Conservation (phyloP, 495 filamentous ascomycete species). For the Penicillium ucsense region DNA sequence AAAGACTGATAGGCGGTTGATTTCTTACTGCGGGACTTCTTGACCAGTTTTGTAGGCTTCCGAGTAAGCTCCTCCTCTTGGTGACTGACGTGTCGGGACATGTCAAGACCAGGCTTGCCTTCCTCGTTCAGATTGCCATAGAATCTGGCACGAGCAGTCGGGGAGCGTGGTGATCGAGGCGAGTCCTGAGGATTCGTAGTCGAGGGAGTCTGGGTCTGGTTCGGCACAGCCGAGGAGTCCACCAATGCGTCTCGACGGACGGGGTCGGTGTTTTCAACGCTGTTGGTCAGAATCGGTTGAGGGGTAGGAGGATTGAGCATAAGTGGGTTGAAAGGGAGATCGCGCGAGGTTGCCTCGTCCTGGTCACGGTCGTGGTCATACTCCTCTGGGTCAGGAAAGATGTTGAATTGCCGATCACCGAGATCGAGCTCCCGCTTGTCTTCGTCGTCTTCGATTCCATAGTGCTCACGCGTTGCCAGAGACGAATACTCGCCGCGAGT, state of each 20-base stretch:
- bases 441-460: conserved; percentile 28
- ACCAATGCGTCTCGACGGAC: conserved; percentile 21
- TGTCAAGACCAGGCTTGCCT: conserved; percentile 13
- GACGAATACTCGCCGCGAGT: conserved; percentile 34
- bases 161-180: conserved; percentile 9
- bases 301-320: conserved; percentile 46
- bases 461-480: conserved; percentile 28
- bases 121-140: conserved; percentile 28
- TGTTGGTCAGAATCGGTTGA: conserved; percentile 19
- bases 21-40: conserved; percentile 23
- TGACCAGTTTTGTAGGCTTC: conserved; percentile 25
- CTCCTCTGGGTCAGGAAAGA: conserved; percentile 40
- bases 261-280: conserved; percentile 15
- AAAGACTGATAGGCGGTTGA: conserved; percentile 24
- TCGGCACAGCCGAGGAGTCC: conserved; percentile 29
- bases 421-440: conserved; percentile 28
- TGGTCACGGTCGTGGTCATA: conserved; percentile 31
- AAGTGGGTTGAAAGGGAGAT: conserved; percentile 37
- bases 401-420: conserved; percentile 30
- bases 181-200: conserved; percentile 6
- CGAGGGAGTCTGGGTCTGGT: not conserved
- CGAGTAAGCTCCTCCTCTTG: conserved; percentile 6
- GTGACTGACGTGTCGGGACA: conserved; percentile 17
- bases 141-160: conserved; percentile 22
- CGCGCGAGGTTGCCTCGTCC: conserved; percentile 21